Base-by-base conservation (phyloP, 2,329 filamentous ascomycete genomes). In the Verticillium longisporum region DNA sequence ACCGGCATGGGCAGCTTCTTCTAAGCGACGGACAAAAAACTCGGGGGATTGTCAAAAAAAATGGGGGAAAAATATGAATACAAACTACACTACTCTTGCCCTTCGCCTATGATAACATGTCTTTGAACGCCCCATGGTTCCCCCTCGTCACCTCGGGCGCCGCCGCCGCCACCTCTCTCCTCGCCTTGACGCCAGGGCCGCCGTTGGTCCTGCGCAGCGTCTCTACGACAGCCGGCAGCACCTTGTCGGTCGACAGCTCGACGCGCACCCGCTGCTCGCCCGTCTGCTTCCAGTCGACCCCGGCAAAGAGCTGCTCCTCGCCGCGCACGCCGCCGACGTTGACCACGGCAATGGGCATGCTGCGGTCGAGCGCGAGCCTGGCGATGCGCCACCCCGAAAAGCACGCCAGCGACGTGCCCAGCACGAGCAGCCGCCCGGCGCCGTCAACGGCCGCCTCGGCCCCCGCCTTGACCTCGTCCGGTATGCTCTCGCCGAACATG, bases 401-500 rank as follows among this genome's bases (percentile, higher is more conserved):
- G 0, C 95, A 98, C 6, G 95, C 95, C 56, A 98, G 81, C 63
- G 91, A 97, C 38, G 91, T 97, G 4, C 93, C 95, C 15, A 98
- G 74, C 9, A 98, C 83, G 26, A 98, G 78, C 38, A 98, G 75
- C 62, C 86, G 85, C 6, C 86, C 87, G 1, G 92, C 90, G 33
- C 83, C 82, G 69, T 97, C 91, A 57, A 98, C 86, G 13, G 90
- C 89, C 33, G 85, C 77, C 70, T 98, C 93, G 1, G 93, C 94
- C 0, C 86, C 87, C 1, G 78, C 73, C 73, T 96, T 97, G 38
- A 93, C 87, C 1, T 76, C 69, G 1, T 76, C 74, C 0, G 84
- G 79, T 57, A 98, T 96, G 62, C 86, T 93, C 75, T 98, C 95
- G 15, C 95, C 95, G 72, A 98, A 98, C 92, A 98, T 97, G 68